A percentile compares a stretch with the other conserved stretches of the same genome.
Conservation (phyloP, 2,329 filamentous ascomycete genomes). For the Colletotrichum siamense region DNA sequence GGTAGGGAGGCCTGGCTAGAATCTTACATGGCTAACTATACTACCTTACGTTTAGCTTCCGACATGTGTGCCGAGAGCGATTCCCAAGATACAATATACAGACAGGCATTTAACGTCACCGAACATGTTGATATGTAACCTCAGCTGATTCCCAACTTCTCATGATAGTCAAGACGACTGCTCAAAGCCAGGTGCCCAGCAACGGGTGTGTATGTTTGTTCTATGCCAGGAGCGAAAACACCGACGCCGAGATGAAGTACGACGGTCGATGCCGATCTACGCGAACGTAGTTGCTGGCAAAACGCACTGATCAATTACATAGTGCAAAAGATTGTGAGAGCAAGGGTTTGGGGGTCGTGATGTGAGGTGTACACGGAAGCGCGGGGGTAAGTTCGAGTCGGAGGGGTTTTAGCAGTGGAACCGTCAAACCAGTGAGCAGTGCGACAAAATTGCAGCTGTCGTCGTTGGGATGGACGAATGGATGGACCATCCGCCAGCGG, state of each 20-base stretch:
- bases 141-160: conserved; percentile 26
- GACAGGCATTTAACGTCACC: background rate
- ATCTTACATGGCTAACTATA: background rate
- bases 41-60: background rate
- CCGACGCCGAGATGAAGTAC: conserved; percentile 2
- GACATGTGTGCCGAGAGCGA: background rate
- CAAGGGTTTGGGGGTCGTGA: background rate
- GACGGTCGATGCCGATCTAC: conserved; percentile 21
- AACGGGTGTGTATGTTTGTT: conserved; percentile 21
- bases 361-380: background rate
- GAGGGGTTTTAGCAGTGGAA: background rate
- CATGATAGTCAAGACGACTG: conserved; percentile 26
- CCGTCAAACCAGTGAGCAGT: background rate
- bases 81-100: background rate
- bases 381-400: background rate
- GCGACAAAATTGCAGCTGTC: background rate
- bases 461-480: background rate
- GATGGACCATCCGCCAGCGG: background rate
- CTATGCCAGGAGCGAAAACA: conserved; percentile 25
- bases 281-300: conserved; percentile 19
- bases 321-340: background rate
- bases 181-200: conserved; percentile 26
- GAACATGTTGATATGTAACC: conserved; percentile 8
- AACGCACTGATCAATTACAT: background rate
- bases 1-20: background rate